Base-by-base conservation (phyloP, 345 rosid genomes). In the Salix koriyanagi region DNA sequence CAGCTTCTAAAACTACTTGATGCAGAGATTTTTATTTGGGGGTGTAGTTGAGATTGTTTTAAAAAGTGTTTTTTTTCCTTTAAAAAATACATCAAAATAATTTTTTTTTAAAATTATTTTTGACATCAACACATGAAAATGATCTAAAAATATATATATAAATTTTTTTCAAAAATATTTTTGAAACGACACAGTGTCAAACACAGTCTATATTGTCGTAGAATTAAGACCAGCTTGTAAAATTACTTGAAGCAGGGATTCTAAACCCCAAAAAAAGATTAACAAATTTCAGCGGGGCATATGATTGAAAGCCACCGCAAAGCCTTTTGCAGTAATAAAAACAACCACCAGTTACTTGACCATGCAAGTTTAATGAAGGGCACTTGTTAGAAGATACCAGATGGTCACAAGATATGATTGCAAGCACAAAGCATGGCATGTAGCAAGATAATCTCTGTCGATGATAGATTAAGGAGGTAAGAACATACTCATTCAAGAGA, bases 401-500 rank as follows among this genome's bases (percentile, higher is more conserved):
- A 36, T 36, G 48, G 7, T 39, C 60, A 62, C 69, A 73, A 34
- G 66, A 72, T 19, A 7, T 44, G 50, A 12, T 12, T 56, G 54
- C 37, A 62, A 25, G 68, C 76, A 15, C 67, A 72, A 41, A 0
- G 37, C 19, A 71, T 50, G 75, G 37, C 44, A n/a, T 28, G 19
- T 8, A 14, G 28, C 25, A 52, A 11, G 65, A 70, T 56, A 61
- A 73, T 34, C 48, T 42, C 4, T 12, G 48, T 42, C 48, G 15
- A 42, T 10, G 15, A 44, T 44, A 44, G 13, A 44, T 44, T 13
- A 72, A 54, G 79, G 71, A 69, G 19, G 50, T 23, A 67, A 46
- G 36, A 74, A 73, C 83, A 42, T 92, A 92, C 96, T 87, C 96
- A 50, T 91, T 90, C 88, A 92, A 77, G 83, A 91, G 79, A 16